Percentiles rank a stretch among this genome's conserved stretches.
These are phyloP conservation scores for Trichoderma koningiopsis DNA, from an alignment of 2,329 filamentous ascomycete species.

Conservation along the genomic window DNA sequence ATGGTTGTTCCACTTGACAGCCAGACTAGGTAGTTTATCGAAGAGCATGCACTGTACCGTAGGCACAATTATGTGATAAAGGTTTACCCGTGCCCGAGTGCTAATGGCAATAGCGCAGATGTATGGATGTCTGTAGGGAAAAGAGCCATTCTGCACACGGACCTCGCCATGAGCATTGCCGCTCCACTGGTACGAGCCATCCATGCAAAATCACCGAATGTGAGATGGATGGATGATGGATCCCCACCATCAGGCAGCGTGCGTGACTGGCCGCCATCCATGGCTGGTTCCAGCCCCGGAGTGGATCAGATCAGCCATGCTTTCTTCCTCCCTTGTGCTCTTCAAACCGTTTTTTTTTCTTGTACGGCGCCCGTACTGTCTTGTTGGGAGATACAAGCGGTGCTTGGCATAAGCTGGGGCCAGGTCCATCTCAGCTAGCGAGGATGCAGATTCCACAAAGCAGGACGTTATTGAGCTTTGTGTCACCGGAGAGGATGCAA, in stretches of 20 bases:
- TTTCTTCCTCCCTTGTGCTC: neutral
- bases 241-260: neutral
- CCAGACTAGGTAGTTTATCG: neutral
- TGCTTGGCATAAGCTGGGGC: neutral
- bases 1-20: neutral
- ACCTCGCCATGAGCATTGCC: neutral
- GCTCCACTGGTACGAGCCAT: slow-evolving; percentile 9
- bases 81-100: neutral
- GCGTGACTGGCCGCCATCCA: slow-evolving; percentile 6
- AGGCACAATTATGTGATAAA: neutral
- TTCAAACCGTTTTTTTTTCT: neutral
- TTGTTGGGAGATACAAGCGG: neutral
- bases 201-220: slow-evolving; percentile 5
- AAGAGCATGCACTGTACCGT: neutral
- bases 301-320: neutral
- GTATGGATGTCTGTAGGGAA: too few species aligned
- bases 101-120: neutral
- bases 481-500: neutral
- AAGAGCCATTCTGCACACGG: neutral
- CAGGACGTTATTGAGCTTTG: slow-evolving; percentile 7
- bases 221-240: neutral
- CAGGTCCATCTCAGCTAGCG: neutral
- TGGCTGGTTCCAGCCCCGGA: slow-evolving; percentile 6
- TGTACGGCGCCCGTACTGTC: neutral
- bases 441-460: neutral